Evolutionary conservation across 2,329 filamentous ascomycete genomes (phyloP), one percentile per base, ranked within the genome.

Genomic region (Curvularia sp.): DNA sequence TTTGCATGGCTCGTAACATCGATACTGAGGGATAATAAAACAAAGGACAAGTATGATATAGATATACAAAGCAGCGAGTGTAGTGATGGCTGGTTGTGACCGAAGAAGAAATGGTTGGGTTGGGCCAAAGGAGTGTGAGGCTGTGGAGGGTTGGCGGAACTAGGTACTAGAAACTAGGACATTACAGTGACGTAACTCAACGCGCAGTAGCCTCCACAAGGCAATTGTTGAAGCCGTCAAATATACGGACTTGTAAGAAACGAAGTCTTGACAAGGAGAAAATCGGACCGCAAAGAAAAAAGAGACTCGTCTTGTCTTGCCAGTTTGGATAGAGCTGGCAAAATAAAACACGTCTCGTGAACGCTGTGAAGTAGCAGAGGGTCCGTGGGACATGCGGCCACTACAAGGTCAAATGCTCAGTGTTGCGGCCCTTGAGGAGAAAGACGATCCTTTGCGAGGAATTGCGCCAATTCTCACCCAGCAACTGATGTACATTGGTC

Each of bases 91-190:
- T 42, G 41, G 41, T 53, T 42, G 30, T 24, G n/a, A 47, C 3
- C 52, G 43, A 51, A 42, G 24, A 26, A 26, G 26, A 28, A 20
- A 28, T 30, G 18, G 47, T 42, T 43, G 52, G 18, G 47, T 42
- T 43, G 52, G 9, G 9, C 18, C 41, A 22, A 65, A 58, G 48
- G 62, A 65, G 60, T 55, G 60, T 61, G 13, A 43, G 31, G 52
- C 31, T 63, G 60, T 68, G 61, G 65, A 69, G 66, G 64, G 58
- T 47, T 55, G 53, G 60, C 64, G 60, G 61, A 62, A 70, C 66
- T 68, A 70, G 64, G 63, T 53, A 69, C 61, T 70, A 72, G 60
- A 62, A 62, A 72, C 68, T 72, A 70, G 66, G 67, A 71, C 70
- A 72, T 72, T 72, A 72, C 67, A 58, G 66, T 61, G 62, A 60